Evolutionary conservation across 2,329 filamentous ascomycete species (phyloP).

Genomic region (Colletotrichum sp.): DNA sequence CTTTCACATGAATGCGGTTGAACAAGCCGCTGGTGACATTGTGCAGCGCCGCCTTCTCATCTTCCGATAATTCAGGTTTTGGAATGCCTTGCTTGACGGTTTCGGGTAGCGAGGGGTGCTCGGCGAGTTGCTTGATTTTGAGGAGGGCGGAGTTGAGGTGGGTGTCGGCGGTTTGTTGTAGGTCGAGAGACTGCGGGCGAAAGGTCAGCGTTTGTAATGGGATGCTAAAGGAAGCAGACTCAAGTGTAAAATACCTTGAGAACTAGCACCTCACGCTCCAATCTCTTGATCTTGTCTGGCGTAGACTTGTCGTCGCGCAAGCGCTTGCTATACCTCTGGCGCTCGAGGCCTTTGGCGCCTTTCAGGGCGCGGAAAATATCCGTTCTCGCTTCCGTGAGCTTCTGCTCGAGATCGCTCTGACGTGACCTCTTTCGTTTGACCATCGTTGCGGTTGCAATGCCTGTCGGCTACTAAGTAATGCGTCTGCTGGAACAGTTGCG

Average conservation of each 20-base stretch:
- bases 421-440: conserved; percentile 61
- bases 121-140: conserved; percentile 57
- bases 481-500: background rate
- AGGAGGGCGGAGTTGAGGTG: conserved; percentile 61
- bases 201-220: background rate
- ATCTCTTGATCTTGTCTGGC: conserved; percentile 57
- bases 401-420: conserved; percentile 51
- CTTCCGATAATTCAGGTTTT: conserved; percentile 56
- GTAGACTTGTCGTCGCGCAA: conserved; percentile 51
- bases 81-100: conserved; percentile 51
- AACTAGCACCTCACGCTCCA: conserved; percentile 66
- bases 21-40: conserved; percentile 66
- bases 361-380: conserved; percentile 73
- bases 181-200: conserved; percentile 56
- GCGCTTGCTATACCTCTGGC: conserved; percentile 74
- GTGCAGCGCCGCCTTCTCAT: conserved; percentile 56
- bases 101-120: conserved; percentile 54
- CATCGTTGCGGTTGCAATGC: conserved; percentile 41
- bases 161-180: conserved; percentile 61
- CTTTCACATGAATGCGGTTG: conserved; percentile 55
- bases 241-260: conserved; percentile 49
- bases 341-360: conserved; percentile 76
- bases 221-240: background rate
- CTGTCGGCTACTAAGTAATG: background rate
- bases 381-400: conserved; percentile 61